phyloP scores from a whole-genome alignment of 2,329 filamentous ascomycete species.

The Colletotrichum sp. region DNA sequence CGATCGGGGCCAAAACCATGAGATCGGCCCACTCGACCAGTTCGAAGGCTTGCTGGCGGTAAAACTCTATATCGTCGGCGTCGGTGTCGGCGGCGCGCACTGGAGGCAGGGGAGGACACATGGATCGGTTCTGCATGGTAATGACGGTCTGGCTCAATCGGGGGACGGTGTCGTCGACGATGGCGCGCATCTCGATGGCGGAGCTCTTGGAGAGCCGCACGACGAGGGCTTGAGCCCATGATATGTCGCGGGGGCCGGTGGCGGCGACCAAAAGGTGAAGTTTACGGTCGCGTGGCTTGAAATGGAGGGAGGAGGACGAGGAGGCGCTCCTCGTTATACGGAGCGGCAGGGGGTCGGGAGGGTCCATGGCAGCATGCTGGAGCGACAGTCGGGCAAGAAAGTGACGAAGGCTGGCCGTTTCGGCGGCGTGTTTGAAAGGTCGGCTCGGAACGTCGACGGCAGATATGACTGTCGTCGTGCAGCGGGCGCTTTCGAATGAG shows the following conservation, averaged over 20 bases:
- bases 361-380: slow-evolving; percentile 13
- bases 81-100: slow-evolving; percentile 35
- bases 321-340: slow-evolving; percentile 26
- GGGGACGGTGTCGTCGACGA: slow-evolving; percentile 69
- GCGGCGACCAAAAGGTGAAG: slow-evolving; percentile 69
- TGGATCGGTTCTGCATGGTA: slow-evolving; percentile 60
- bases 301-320: slow-evolving; percentile 41
- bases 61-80: slow-evolving; percentile 56
- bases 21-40: slow-evolving; percentile 89
- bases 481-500: background rate
- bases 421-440: background rate
- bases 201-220: slow-evolving; percentile 70
- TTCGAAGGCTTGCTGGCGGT: slow-evolving; percentile 62
- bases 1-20: slow-evolving; percentile 82
- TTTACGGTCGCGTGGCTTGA: slow-evolving; percentile 44
- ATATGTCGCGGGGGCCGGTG: slow-evolving; percentile 68
- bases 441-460: background rate
- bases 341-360: slow-evolving; percentile 17
- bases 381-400: background rate
- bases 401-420: background rate
- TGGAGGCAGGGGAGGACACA: slow-evolving; percentile 32
- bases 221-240: slow-evolving; percentile 69
- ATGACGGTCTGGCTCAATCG: slow-evolving; percentile 68
- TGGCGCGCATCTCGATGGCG: slow-evolving; percentile 65
- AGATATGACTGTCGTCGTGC: background rate